Base-by-base conservation (phyloP, 2,329 filamentous ascomycete genomes). In the Cladosporium sp. region DNA sequence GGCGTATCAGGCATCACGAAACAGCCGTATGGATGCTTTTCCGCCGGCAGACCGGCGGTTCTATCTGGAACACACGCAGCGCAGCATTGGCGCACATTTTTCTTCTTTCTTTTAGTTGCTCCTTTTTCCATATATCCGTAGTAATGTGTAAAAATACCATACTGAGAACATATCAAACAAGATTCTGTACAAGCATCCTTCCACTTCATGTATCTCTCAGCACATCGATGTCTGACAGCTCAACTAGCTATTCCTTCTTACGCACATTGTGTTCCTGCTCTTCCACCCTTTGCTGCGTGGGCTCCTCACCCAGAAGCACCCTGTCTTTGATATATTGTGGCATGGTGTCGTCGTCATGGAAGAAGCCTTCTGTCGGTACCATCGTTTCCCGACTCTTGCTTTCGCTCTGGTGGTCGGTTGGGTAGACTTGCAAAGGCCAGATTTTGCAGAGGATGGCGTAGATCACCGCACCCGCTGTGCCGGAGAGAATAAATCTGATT, bases 311-410 rank as follows among this genome's bases (percentile, higher is more conserved):
- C 39, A 60, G 50, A 6, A 64, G 37, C 53, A 63, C 55, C 8
- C 56, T 61, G 15, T 55, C 47, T 15, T 25, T 51, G 13, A 62
- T 59, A 25, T 64, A 61, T 3, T 40, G 57, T n/a, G 62, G 62
- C 40, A 61, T 39, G 19, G 60, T 57, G 42, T 57, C 35, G 49
- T 65, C 65, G 32, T 64, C 59, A 12, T 47, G 19, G 34, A 65
- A 65, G 56, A 65, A 65, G 15, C 64, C 63, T 28, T 66, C 65
- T 0, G 57, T 62, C 1, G 53, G 47, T 6, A 60, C 61, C 64
- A 66, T 63, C 4, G n/a, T 50, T 51, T 66, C 65, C 58, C 63
- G 57, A 4, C 57, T 54, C 35, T 53, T 61, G 19, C 45, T 58
- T 35, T 60, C 58, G 15, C 57, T 17, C 51, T 56, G 6, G 40